Evolutionary conservation across 345 rosid genomes (phyloP), one percentile per base, ranked within the genome.

Genomic region (Laguncularia racemosa): DNA sequence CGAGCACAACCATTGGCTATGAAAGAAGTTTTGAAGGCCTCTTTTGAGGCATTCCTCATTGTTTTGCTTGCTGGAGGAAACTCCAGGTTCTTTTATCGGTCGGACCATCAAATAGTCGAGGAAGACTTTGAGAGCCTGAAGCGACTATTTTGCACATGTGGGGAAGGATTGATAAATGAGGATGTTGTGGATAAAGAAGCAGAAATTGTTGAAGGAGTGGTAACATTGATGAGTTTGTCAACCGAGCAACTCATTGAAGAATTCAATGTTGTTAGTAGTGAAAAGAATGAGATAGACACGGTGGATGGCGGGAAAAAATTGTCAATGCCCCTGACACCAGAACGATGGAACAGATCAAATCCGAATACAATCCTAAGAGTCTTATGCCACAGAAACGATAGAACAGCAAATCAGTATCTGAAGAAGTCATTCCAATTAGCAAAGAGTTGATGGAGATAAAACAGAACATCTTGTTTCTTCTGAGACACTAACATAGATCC

Each of bases 191-290:
- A 80, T 6, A 77, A 71, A 58, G 97, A 93, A 57, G 91, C 89
- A 0, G 85, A 83, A 66, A 70, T 68, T 10, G 91, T 84, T 46
- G 95, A 86, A 60, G 93, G 91, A 14, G 93, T 92, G 51, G 70
- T 86, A 51, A 65, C 69, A 16, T 67, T 92, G 45, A 84, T 86
- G 96, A 80, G 89, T 2, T 83, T 81, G 61, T 67, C 70, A n/a
- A 83, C 97, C 0, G 95, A 86, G 16, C 89, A 86, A 48, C 71
- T 92, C 40, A 82, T 84, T 73, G 97, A 86, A 65, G 97, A 92
- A 73, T 82, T 84, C 59, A 80, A 80, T 64, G 78, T 74, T 23
- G 70, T 86, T 33, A 76, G 76, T 4, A 63, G 86, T 26, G 91
- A 86, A 66, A 73, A 86, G 51, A 84, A 78, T 26, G 84, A 83